These are phyloP conservation scores for Ganoderma sinense DNA, from an alignment of 1,284 basidiomycete species.

Conservation along the genomic window DNA sequence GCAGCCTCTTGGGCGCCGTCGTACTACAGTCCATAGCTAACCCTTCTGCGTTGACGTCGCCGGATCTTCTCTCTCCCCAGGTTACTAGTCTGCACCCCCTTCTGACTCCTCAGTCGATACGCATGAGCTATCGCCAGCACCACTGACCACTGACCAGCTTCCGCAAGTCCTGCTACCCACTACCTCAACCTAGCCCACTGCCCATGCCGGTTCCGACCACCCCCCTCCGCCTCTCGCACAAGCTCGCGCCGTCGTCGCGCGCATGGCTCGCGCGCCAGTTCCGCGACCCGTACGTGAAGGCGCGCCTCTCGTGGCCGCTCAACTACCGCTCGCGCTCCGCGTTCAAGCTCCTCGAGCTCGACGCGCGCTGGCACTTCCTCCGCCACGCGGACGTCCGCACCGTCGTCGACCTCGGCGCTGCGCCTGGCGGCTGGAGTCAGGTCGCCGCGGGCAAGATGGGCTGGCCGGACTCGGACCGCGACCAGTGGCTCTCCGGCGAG, in stretches of 20 bases:
- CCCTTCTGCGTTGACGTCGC: too few relatives aligned
- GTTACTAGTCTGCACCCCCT: too few relatives aligned
- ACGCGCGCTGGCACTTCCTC: slow-evolving; percentile 62
- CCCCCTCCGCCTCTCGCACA: slow-evolving; percentile 19
- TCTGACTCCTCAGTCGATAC: too few relatives aligned
- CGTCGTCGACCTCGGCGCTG: slow-evolving; percentile 86
- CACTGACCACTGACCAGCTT: too few relatives aligned
- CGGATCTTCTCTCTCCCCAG: too few relatives aligned
- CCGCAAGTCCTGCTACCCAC: too few relatives aligned
- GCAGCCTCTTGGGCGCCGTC: too few relatives aligned
- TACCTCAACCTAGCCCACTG: not conserved
- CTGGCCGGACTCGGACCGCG: slow-evolving; percentile 28
- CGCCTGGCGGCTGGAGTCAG: slow-evolving; percentile 91
- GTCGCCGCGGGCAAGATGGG: slow-evolving; percentile 70
- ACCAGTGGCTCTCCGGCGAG: not conserved
- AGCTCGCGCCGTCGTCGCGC: slow-evolving; percentile 28
- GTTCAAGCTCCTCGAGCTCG: slow-evolving; percentile 85
- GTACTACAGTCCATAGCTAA: too few relatives aligned
- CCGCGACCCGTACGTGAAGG: slow-evolving; percentile 73
- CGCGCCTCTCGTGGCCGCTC: slow-evolving; percentile 52
- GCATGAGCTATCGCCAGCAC: too few relatives aligned
- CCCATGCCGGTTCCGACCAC: not conserved
- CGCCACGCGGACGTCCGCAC: slow-evolving; percentile 56
- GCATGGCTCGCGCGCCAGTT: slow-evolving; percentile 69
- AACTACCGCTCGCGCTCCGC: slow-evolving; percentile 82